Conservation (phyloP, 805 yeast species). For the Lipomyces kockii region DNA sequence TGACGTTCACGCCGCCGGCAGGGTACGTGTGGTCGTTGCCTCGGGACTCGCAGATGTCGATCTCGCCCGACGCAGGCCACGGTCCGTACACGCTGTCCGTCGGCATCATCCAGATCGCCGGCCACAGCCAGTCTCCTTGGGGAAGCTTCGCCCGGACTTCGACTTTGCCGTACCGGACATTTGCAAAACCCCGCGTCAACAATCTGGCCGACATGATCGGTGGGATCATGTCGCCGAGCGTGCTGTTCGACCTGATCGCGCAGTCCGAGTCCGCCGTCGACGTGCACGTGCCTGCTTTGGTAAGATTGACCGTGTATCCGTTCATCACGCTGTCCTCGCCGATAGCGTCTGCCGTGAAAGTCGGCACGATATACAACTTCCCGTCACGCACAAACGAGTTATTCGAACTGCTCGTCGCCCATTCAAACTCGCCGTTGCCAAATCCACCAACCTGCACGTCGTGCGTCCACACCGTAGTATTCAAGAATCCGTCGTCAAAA, state of each 20-base stretch:
- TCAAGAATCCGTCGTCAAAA: constrained; percentile 8
- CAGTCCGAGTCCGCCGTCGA: constrained; percentile 11
- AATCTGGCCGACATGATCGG: constrained; percentile 33
- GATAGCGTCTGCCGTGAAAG: constrained; percentile 27
- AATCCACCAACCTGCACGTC: constrained; percentile 33
- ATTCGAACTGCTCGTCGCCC: constrained; percentile 20
- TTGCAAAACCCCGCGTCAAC: constrained; percentile 18
- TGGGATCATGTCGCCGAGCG: constrained; percentile 24
- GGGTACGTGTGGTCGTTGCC: constrained; percentile 31
- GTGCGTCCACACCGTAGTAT: constrained; percentile 14
- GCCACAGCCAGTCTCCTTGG: constrained; percentile 35
- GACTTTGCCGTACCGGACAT: constrained; percentile 28
- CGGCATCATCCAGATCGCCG: constrained; percentile 37
- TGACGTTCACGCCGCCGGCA: constrained; percentile 25
- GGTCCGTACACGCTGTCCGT: constrained; percentile 22
- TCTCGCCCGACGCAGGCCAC: constrained; percentile 36
- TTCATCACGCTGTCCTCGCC: constrained; percentile 24
- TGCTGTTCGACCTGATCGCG: constrained; percentile 23
- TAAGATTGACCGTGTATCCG: constrained; percentile 34
- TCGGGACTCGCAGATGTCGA: constrained; percentile 31
- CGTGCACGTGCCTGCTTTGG: constrained; percentile 27
- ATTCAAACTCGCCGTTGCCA: constrained; percentile 32
- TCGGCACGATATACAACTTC: constrained; percentile 29
- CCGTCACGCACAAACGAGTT: constrained; percentile 30
- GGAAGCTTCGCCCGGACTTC: constrained; percentile 32